phyloP scores from a whole-genome alignment of 805 yeast genomes.

The Helenozyma baotianmanensis region DNA sequence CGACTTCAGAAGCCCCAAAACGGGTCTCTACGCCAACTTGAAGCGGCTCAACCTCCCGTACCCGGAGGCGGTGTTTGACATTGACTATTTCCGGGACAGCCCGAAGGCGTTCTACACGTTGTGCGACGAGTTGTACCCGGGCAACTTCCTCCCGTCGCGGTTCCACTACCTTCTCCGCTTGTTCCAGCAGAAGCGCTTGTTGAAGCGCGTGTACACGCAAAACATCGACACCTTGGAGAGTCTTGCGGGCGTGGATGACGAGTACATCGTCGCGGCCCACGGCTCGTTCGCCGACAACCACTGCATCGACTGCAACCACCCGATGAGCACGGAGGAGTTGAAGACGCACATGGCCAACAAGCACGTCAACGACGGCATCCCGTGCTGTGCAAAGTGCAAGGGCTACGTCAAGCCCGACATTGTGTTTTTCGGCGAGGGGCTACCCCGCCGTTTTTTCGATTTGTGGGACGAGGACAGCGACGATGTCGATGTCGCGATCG shows the following conservation, averaged over 20 bases:
- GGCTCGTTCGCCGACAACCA: conserved; percentile 87
- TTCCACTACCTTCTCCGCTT: conserved; percentile 72
- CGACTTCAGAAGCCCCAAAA: conserved; percentile 86
- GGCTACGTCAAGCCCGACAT: conserved; percentile 91
- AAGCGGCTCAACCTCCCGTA: conserved; percentile 72
- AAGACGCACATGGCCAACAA: conserved; percentile 32
- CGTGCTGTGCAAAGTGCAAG: conserved; percentile 57
- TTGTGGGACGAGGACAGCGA: conserved; percentile 56
- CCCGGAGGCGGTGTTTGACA: conserved; percentile 94
- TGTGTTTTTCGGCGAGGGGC: conserved; percentile 88
- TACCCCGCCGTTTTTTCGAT: conserved; percentile 68
- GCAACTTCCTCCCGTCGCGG: conserved; percentile 75
- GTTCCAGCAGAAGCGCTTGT: conserved; percentile 56
- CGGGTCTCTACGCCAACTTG: conserved; percentile 82
- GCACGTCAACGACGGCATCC: conserved; percentile 34
- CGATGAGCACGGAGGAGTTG: conserved; percentile 46
- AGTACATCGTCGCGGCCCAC: conserved; percentile 81
- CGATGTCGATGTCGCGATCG: conserved; percentile 64
- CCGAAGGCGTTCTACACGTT: conserved; percentile 84
- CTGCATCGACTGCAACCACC: conserved; percentile 69
- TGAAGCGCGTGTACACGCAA: conserved; percentile 80
- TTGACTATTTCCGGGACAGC: conserved; percentile 66
- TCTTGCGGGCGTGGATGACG: conserved; percentile 67
- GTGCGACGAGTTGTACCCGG: conserved; percentile 85
- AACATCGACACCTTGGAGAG: conserved; percentile 91